These are phyloP conservation scores for Sclerotinia spermophila DNA, from an alignment of 2,329 filamentous ascomycete genomes.

Conservation along the genomic window DNA sequence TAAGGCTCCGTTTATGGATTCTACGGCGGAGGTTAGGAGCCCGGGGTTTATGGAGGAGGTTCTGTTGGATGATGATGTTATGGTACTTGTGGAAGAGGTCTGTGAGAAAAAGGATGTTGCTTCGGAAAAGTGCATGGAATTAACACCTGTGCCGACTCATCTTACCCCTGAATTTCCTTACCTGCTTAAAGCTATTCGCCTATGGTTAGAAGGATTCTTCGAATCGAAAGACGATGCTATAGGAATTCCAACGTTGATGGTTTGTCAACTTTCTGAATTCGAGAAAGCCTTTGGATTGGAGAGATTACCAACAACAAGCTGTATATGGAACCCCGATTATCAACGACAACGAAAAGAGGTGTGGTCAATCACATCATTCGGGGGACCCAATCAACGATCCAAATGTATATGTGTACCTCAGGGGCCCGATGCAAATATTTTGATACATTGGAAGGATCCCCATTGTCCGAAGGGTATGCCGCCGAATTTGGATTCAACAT, in stretches of 20 bases:
- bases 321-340: constrained; percentile 23
- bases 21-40: background rate
- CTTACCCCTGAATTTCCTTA: background rate
- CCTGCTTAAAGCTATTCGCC: constrained; percentile 8
- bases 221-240: background rate
- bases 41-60: background rate
- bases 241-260: background rate
- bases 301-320: constrained; percentile 17
- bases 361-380: background rate
- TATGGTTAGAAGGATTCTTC: constrained; percentile 1
- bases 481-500: background rate
- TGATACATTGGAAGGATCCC: background rate
- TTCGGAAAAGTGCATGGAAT: background rate
- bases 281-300: background rate
- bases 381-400: constrained; percentile 5
- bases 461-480: constrained; percentile 3
- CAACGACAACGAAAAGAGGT: constrained; percentile 19
- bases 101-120: background rate
- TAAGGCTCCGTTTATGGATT: constrained; percentile 3
- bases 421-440: background rate
- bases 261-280: background rate
- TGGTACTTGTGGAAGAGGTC: background rate
- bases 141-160: background rate
- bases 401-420: background rate
- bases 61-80: constrained; percentile 8